Evolutionary conservation across 2,329 filamentous ascomycete species (phyloP), one percentile per base, ranked within the genome.

Genomic region (Claviceps quebecensis): DNA sequence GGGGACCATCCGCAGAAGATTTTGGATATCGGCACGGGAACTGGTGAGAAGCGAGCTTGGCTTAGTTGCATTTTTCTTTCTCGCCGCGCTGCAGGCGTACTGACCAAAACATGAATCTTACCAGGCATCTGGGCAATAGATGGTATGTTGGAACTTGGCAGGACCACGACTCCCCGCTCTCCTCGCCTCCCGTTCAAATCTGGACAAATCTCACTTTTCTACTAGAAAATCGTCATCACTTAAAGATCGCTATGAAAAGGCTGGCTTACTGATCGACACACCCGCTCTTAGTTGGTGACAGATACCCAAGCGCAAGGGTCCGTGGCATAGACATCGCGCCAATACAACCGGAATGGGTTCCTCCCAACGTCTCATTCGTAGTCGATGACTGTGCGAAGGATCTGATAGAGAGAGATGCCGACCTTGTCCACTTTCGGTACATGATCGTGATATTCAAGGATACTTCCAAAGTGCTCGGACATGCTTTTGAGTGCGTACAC

Each of bases 321-420:
- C 58, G 62, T 6, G 69, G 69, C 7, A 57, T 69, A 37, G 69
- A 71, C 51, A 52, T 70, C n/a, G 65, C 61, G 8, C 68, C 68
- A 0, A 68, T 67, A 13, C 68, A 72, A 53, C 67, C 69, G 1
- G 46, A 61, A 23, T 69, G 65, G 67, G 65, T 69, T 2, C 68
- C 68, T 2, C 63, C 67, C 0, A 70, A 70, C 44, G 67, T 70
- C 14, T 59, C 62, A 34, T 70, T 71, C 51, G 41, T 68, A 38
- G 62, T 67, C 19, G 66, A 68, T 45, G 63, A 67, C 53, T 59
- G 61, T 34, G 63, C 67, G 45, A 53, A 60, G 39, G 61, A 63
- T 26, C 67, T 65, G 64, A 53, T 52, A 26, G 52, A 53, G 19
- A 49, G 55, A 4, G 54, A 59, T 7, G 55, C 52, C 22, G 65